Percentiles rank a stretch among this genome's conserved stretches.
These are phyloP conservation scores for Phytopythium kandeliae DNA, from an alignment of 352 stramenopile species.

Conservation along the genomic window DNA sequence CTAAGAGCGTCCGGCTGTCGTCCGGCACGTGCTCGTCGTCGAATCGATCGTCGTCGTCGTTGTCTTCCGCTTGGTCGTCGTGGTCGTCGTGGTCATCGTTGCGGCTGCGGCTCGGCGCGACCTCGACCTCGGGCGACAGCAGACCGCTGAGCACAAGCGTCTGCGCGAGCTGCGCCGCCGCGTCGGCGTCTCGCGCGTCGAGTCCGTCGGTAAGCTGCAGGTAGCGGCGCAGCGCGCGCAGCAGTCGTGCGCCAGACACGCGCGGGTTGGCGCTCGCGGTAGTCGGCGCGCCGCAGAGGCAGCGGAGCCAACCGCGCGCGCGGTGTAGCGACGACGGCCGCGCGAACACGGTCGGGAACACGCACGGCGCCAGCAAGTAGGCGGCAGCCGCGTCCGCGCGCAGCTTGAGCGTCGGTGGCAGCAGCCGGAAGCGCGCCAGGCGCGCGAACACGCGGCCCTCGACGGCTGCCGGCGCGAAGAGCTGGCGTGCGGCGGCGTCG, in stretches of 20 bases:
- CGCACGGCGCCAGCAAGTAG: slow-evolving; percentile 23
- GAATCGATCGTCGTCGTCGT: slow-evolving; percentile 4
- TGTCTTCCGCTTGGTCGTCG: not conserved
- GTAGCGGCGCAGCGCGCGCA: slow-evolving; percentile 21
- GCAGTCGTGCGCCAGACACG: slow-evolving; percentile 31
- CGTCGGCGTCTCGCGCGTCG: slow-evolving; percentile 15
- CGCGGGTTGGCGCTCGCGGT: slow-evolving; percentile 7
- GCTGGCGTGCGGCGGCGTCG: too few relatives aligned
- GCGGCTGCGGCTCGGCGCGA: too few relatives aligned
- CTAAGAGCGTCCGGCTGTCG: slow-evolving; percentile 22
- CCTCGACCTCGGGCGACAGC: slow-evolving; percentile 15
- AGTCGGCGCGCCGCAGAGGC: not conserved
- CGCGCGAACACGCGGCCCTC: slow-evolving; percentile 32
- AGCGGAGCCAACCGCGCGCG: not conserved
- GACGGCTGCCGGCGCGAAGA: too few relatives aligned
- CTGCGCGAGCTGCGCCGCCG: slow-evolving; percentile 23
- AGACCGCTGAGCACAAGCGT: slow-evolving; percentile 27
- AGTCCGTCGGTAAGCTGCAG: slow-evolving; percentile 23
- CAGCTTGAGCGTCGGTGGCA: slow-evolving; percentile 21
- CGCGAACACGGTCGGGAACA: slow-evolving; percentile 20
- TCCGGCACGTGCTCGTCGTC: slow-evolving; percentile 27
- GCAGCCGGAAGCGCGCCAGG: slow-evolving; percentile 24
- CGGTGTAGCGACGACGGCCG: slow-evolving; percentile 20
- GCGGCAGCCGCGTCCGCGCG: slow-evolving; percentile 26
- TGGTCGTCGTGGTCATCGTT: not conserved